Evolutionary conservation across 148 eudicot genomes (phyloP), one percentile per base, ranked within the genome.

Genomic region (Tetragonia tetragonoides): DNA sequence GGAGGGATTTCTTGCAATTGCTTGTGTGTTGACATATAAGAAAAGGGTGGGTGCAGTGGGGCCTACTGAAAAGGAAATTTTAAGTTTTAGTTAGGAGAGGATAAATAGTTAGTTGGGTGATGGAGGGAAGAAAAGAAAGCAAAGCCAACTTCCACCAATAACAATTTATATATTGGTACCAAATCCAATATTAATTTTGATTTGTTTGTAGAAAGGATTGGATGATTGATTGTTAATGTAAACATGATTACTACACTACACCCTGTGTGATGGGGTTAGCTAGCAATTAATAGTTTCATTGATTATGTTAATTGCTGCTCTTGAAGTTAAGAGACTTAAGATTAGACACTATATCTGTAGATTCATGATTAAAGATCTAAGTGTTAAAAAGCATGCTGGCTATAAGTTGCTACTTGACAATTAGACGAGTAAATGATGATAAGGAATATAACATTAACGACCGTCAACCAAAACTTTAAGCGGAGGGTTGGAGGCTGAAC

Each of bases 11-110:
- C 18, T 67, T 76, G 79, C 72, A 77, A 71, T 83, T 81, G 75
- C 74, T 75, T 85, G 70, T 85, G 70, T 69, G 73, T 79, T 75
- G 79, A 34, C 63, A 80, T 68, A 79, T 70, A 72, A 85, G 72
- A 72, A 85, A 69, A 72, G 86, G 86, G 81, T 90, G 83, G 91
- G 86, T 87, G 85, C 10, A 73, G 73, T 70, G 84, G 91, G 91
- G 20, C 86, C 90, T 61, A 68, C 77, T 61, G 82, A 75, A 59
- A 75, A 70, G 66, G 66, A 81, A 62, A 69, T 71, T 83, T 73
- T 79, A 47, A 79, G 74, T 81, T 83, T 57, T 80, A 74, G 84
- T 87, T 77, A 40, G 73, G 74, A 81, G 82, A 75, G 74, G 83
- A 51, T 75, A 68, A 74, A 62, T 70, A 75, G 78, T 84, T 82